Evolutionary conservation across 2,329 filamentous ascomycete species (phyloP).

Genomic region (Chaetothyriales sp.): DNA sequence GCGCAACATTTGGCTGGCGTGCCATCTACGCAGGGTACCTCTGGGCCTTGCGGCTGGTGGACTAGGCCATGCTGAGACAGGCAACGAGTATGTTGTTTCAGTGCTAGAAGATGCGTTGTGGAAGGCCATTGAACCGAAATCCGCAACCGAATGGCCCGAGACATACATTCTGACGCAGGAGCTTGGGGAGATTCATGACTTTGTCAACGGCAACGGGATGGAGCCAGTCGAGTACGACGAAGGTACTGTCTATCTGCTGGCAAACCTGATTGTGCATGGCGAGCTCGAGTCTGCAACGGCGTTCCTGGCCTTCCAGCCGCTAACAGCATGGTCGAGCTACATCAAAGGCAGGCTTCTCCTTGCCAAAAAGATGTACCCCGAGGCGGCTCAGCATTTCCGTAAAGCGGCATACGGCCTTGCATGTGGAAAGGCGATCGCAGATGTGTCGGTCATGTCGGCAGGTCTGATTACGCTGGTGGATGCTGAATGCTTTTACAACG

Average conservation of each 20-base stretch:
- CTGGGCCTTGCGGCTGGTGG: conserved; percentile 18
- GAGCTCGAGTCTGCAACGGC: conserved; percentile 50
- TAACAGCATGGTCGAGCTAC: conserved; percentile 51
- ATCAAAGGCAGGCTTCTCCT: conserved; percentile 69
- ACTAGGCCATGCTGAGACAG: conserved; percentile 16
- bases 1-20: conserved; percentile 49
- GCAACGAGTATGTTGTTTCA: conserved; percentile 20
- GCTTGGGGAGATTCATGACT: conserved; percentile 30
- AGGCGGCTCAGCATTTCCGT: conserved; percentile 61
- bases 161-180: conserved; percentile 29
- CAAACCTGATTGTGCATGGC: conserved; percentile 52
- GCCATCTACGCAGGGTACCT: conserved; percentile 24
- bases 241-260: conserved; percentile 51
- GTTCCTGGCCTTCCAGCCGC: conserved; percentile 50
- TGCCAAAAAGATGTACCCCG: conserved; percentile 54
- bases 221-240: conserved; percentile 41
- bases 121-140: conserved; percentile 28
- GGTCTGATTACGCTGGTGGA: conserved; percentile 64
- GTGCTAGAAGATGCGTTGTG: conserved; percentile 32
- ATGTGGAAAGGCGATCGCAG: conserved; percentile 30
- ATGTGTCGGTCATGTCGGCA: conserved; percentile 32
- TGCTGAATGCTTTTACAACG: conserved; percentile 51
- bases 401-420: conserved; percentile 53
- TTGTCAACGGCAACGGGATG: conserved; percentile 32
- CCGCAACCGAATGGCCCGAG: conserved; percentile 25